These are phyloP conservation scores for Chrysanthemum seticuspe DNA, from an alignment of 129 eudicot genomes.

Conservation along the genomic window DNA sequence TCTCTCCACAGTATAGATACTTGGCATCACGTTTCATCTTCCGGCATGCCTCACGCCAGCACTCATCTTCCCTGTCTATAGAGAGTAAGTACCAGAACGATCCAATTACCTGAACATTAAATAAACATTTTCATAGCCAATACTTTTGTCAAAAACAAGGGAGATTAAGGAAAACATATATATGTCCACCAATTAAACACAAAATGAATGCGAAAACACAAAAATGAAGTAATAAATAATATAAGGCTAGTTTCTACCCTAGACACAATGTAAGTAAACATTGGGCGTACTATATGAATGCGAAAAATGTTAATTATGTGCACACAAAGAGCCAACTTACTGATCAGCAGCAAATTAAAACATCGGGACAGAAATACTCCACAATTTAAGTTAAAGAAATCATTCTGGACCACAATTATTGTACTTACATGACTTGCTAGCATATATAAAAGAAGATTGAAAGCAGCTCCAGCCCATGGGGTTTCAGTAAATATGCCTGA, in stretches of 20 bases:
- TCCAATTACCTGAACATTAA: slow-evolving; percentile 33
- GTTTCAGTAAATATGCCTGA: slow-evolving; percentile 79
- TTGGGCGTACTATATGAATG: too few species aligned
- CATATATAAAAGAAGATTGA: slow-evolving; percentile 77
- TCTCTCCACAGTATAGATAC: slow-evolving; percentile 46
- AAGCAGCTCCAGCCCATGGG: slow-evolving; percentile 96
- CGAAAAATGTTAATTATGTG: not conserved
- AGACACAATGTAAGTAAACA: too few species aligned
- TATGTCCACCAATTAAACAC: not conserved
- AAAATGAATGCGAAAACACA: not conserved
- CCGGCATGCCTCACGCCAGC: slow-evolving; percentile 60
- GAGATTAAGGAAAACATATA: not conserved
- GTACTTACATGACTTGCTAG: slow-evolving; percentile 83
- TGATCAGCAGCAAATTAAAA: not conserved
- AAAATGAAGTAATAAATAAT: not conserved
- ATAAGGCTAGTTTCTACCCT: too few species aligned
- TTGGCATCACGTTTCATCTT: not conserved
- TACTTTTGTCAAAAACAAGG: not conserved
- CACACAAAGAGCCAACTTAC: not conserved
- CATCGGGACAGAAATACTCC: not conserved
- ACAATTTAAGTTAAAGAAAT: not conserved
- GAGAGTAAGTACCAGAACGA: slow-evolving; percentile 74
- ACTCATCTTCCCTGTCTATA: slow-evolving; percentile 59
- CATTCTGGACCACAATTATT: not conserved
- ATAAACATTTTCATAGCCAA: not conserved